Percentiles rank a stretch among this genome's conserved stretches.
phyloP scores from a whole-genome alignment of 2,329 filamentous ascomycete genomes.

The Myriangium duriaei region DNA sequence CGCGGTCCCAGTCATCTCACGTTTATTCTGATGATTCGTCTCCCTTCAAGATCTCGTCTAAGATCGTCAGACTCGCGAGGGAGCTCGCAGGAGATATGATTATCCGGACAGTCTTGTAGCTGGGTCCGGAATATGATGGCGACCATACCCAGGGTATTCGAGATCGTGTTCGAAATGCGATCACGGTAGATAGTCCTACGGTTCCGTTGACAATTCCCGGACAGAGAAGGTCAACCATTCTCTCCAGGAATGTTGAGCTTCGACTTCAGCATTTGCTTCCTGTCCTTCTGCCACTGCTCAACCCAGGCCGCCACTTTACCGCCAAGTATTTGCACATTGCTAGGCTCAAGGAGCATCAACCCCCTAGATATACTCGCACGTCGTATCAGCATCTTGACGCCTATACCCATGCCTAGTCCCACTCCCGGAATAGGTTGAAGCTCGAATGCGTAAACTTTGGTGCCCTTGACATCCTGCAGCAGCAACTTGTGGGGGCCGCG shows the following conservation, averaged over 20 bases:
- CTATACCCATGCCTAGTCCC: constrained; percentile 55
- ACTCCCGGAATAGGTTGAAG: constrained; percentile 53
- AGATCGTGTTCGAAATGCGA: too few species aligned
- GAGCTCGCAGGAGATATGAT: too few species aligned
- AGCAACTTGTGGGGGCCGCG: constrained; percentile 64
- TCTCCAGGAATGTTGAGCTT: constrained; percentile 10
- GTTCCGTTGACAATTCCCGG: too few species aligned
- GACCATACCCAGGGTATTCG: too few species aligned
- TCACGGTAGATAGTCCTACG: too few species aligned
- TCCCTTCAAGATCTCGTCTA: too few species aligned
- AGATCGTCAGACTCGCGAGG: too few species aligned
- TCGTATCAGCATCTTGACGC: constrained; percentile 65
- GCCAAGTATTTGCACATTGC: constrained; percentile 59
- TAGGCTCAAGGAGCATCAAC: constrained; percentile 62
- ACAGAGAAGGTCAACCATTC: too few species aligned
- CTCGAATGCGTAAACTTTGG: constrained; percentile 60
- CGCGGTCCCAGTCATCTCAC: too few species aligned
- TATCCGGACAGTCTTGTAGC: too few species aligned
- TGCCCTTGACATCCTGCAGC: constrained; percentile 66
- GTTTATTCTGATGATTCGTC: too few species aligned
- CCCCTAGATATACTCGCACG: constrained; percentile 60
- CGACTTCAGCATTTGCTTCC: constrained; percentile 56
- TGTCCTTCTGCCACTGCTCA: constrained; percentile 58
- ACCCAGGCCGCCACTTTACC: constrained; percentile 78
- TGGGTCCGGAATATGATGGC: too few species aligned